A percentile compares a stretch with the other conserved stretches of the same genome.
phyloP scores from a whole-genome alignment of 257 asterid species.

The Fraxinus anomala region DNA sequence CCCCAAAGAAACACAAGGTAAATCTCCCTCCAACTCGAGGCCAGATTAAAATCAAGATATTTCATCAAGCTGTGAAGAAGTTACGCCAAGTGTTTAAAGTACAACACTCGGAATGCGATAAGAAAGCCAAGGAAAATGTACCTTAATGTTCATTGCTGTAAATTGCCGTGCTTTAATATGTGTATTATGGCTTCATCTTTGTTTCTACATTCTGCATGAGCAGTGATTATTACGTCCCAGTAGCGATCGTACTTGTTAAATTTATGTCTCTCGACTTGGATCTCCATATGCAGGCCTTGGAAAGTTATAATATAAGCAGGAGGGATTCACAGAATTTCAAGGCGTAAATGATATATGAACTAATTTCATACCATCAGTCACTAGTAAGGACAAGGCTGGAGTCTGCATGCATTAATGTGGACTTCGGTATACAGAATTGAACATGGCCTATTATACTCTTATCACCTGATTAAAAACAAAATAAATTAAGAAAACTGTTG shows the following conservation, averaged over 20 bases:
- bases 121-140: neutral
- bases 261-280: neutral
- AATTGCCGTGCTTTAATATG: neutral
- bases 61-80: slow-evolving; percentile 13
- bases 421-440: no score
- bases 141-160: neutral
- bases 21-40: slow-evolving; percentile 31
- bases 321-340: no score
- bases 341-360: no score
- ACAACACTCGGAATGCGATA: neutral
- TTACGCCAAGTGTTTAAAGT: neutral
- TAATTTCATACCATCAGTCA: no score
- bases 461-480: no score
- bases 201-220: neutral
- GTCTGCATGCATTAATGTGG: no score
- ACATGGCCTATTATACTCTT: no score
- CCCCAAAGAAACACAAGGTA: slow-evolving; percentile 16
- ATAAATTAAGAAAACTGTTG: neutral
- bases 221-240: neutral
- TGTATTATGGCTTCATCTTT: neutral
- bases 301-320: neutral
- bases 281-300: neutral
- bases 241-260: neutral
- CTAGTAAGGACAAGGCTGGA: no score
- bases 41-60: slow-evolving; percentile 22